Base-by-base conservation (phyloP, 331 rosid species). In the Malus hybrid region DNA sequence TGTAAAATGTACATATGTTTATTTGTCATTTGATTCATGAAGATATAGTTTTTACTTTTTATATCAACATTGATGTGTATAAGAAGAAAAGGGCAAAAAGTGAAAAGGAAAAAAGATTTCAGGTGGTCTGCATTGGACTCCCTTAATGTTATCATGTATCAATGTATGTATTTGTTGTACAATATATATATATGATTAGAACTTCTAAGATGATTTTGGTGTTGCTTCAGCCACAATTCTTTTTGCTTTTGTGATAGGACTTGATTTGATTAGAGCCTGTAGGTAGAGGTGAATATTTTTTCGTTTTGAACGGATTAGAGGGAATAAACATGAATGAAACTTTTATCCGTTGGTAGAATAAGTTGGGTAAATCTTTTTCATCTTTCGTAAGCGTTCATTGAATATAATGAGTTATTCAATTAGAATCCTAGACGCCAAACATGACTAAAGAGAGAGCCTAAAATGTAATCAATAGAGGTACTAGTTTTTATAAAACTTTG, bases 1-100 rank as follows among this genome's bases (percentile, higher is more conserved):
- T 39, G 65, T 67, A 60, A 84, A 85, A 75, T 91, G 97, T 91
- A 91, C 96, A 88, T 88, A 80, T 72, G 73, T 79, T 80, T 85
- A 82, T 57, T 83, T 79, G 78, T 82, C 80, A 71, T 83, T 82
- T 78, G 86, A 87, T 89, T 93, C 86, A 84, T 88, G 87, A 78
- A 82, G 87, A 86, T 82, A 72, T 86, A 85, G 87, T 68, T 86
- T 24, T 24, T 24, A 24, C 24, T 24, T 24, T 24, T 78, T 87
- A 89, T 73, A 79, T 85, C 77, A 86, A 80, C 85, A 86, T 69
- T 82, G 77, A 67, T 84, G 88, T 89, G 92, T 82, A 91, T 90
- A 87, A 63, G 88, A 10, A 74, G 70, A 80, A 66, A 73, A 81
- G 5, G 52, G 50, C 60, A 34, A 8, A 13, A 66, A 68, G 48